phyloP scores from a whole-genome alignment of 1,139 yeast species.

The Geotrichum restrictum region DNA sequence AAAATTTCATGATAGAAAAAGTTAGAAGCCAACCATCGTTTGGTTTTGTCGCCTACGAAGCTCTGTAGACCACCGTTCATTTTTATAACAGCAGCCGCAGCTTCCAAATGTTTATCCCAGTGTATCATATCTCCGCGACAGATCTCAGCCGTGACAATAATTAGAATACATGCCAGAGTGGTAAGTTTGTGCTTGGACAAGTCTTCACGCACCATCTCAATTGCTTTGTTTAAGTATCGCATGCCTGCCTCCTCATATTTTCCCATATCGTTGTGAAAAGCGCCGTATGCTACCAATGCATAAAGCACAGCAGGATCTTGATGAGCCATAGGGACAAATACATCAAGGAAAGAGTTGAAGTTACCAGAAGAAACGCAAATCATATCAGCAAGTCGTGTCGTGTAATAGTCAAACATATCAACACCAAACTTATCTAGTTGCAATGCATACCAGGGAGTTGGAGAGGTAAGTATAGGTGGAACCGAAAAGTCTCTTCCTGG shows the following conservation, averaged over 20 bases:
- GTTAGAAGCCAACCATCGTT: slow-evolving; percentile 73
- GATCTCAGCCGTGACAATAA: slow-evolving; percentile 68
- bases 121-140: slow-evolving; percentile 71
- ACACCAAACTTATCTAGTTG: slow-evolving; percentile 45
- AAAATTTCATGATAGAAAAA: slow-evolving; percentile 78
- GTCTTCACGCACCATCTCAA: slow-evolving; percentile 28
- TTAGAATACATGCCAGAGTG: slow-evolving; percentile 61
- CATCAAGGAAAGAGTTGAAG: slow-evolving; percentile 64
- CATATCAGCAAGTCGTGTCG: slow-evolving; percentile 53
- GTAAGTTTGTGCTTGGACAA: slow-evolving; percentile 31
- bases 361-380: slow-evolving; percentile 54
- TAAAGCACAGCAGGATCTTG: slow-evolving; percentile 63
- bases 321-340: slow-evolving; percentile 76
- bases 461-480: background rate
- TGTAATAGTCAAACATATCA: slow-evolving; percentile 62
- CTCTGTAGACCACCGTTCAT: slow-evolving; percentile 54
- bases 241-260: slow-evolving; percentile 39
- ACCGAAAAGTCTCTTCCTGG: background rate
- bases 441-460: slow-evolving; percentile 24
- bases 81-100: slow-evolving; percentile 58
- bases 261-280: slow-evolving; percentile 54
- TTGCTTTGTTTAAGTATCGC: slow-evolving; percentile 35
- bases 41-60: slow-evolving; percentile 53
- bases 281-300: slow-evolving; percentile 75
- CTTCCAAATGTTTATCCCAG: slow-evolving; percentile 60